Percentiles rank a stretch among this genome's conserved stretches.
phyloP scores from a whole-genome alignment of 2,329 filamentous ascomycete species.

The Raffaelea ambrosiae region DNA sequence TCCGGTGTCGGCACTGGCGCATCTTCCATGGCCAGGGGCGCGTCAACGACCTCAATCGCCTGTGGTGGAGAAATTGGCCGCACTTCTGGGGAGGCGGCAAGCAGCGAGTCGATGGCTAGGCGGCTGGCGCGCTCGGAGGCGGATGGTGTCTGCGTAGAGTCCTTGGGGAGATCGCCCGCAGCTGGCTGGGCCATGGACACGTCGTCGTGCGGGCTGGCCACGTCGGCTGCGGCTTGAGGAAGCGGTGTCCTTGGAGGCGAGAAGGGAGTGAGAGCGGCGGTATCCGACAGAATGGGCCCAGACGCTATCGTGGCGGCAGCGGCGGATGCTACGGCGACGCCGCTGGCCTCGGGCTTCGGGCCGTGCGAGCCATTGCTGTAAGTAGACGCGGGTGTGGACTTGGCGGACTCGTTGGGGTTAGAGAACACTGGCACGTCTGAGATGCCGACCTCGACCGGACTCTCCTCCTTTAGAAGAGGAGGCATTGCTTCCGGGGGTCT shows the following conservation, averaged over 20 bases:
- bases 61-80: background rate
- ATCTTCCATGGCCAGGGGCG: no score
- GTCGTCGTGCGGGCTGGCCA: background rate
- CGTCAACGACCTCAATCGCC: no score
- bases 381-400: conserved; percentile 8
- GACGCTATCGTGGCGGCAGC: conserved; percentile 6
- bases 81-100: background rate
- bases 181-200: background rate
- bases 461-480: conserved; percentile 12
- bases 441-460: conserved; percentile 8
- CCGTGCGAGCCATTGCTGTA: conserved; percentile 5
- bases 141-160: background rate
- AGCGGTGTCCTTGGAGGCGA: conserved; percentile 1
- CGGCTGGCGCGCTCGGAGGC: background rate
- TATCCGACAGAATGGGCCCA: conserved; percentile 4
- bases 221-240: background rate
- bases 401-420: conserved; percentile 5
- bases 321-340: background rate
- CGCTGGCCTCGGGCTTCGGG: conserved; percentile 5
- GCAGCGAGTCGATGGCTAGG: background rate
- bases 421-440: conserved; percentile 9
- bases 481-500: conserved; percentile 6
- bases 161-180: background rate
- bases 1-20: no score
- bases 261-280: background rate